Evolutionary conservation across 1,139 yeast genomes (phyloP).

Genomic region (Scheffersomyces cryptocercus): DNA sequence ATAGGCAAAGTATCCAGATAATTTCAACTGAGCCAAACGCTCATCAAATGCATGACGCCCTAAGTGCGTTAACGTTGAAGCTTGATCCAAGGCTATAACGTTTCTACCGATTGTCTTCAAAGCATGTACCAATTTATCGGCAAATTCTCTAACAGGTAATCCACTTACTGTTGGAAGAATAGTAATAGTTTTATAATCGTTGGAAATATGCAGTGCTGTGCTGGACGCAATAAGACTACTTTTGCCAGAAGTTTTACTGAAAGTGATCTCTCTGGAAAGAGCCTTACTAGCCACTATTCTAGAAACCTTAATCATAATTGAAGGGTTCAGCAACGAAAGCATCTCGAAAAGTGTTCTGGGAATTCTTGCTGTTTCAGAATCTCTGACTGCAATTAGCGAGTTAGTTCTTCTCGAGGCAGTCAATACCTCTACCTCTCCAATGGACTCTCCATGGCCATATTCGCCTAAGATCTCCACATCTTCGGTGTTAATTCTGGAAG

Average conservation of each 20-base stretch:
- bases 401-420: constrained; percentile 76
- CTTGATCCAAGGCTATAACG: constrained; percentile 79
- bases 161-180: constrained; percentile 79
- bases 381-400: constrained; percentile 85
- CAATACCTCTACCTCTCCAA: constrained; percentile 93
- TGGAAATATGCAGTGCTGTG: constrained; percentile 32
- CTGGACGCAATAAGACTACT: constrained; percentile 21
- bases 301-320: constrained; percentile 87
- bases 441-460: constrained; percentile 90
- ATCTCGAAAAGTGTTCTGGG: constrained; percentile 88
- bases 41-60: constrained; percentile 95
- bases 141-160: constrained; percentile 84
- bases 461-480: constrained; percentile 61
- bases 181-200: constrained; percentile 78
- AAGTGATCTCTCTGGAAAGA: constrained; percentile 12
- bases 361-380: constrained; percentile 89
- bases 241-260: too few species aligned
- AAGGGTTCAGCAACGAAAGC: constrained; percentile 80
- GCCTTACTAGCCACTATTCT: constrained; percentile 82
- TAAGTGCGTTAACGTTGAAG: constrained; percentile 73
- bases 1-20: constrained; percentile 87
- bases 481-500: constrained; percentile 12
- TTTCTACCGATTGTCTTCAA: constrained; percentile 71
- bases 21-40: constrained; percentile 71
- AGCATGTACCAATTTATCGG: constrained; percentile 67